Evolutionary conservation across 2,329 filamentous ascomycete species (phyloP), one percentile per base, ranked within the genome.

Genomic region (Diplodia corticola): DNA sequence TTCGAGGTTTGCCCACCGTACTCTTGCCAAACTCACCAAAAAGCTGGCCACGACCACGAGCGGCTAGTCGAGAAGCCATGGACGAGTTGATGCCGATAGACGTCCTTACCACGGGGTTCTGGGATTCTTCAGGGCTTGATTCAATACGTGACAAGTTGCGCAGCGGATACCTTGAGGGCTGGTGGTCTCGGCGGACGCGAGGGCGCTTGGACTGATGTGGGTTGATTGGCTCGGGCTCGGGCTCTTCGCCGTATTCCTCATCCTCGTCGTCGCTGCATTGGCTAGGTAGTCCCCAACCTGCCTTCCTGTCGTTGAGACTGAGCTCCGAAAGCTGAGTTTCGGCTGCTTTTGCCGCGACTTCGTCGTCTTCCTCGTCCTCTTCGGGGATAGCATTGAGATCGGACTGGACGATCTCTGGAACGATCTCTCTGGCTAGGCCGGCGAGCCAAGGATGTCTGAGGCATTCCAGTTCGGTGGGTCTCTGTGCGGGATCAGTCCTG

Each of bases 361-460:
- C 82, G 22, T 82, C 83, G 50, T 88, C 84, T 55, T 90, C 88
- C 4, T 87, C 83, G 68, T 90, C 89, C 70, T 91, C 81, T 64
- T 80, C 78, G 3, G 73, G 69, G 60, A 83, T 83, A 4, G 77
- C 78, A 51, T 77, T 73, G 17, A 83, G 73, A 13, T 71, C 73
- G 7, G 55, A 66, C 2, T 69, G 60, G 1, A 73, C 68, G 65
- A 75, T 72, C 7, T 71, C 65, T 5, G 69, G 70, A 46, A 74
- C 61, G 64, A 85, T 82, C 1, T 76, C 73, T 26, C 82, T 77
- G n/a, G 48, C 55, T 26, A 66, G 54, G 2, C 81, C 76, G 26
- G 74, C 76, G n/a, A 96, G 82, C 94, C 94, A 98, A 1, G 85
- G 80, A 75, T 95, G 91, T 13, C 80, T 78, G 67, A 91, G 84